Percentiles rank a stretch among this genome's conserved stretches.
phyloP scores from a whole-genome alignment of 2,329 filamentous ascomycete species.

The Colletotrichum viniferum region DNA sequence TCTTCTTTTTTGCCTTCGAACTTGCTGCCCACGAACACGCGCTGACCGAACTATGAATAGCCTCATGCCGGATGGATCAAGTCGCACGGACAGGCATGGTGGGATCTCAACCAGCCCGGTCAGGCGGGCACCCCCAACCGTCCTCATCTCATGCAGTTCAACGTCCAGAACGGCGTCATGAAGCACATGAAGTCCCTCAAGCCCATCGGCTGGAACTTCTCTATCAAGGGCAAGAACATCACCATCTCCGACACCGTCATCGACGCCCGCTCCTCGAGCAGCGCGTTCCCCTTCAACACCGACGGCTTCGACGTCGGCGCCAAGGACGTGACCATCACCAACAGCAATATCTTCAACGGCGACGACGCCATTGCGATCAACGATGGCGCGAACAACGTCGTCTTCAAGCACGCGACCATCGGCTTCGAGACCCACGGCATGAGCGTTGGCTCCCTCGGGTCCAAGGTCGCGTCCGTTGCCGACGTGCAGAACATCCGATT shows the following conservation, averaged over 20 bases:
- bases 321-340: constrained; percentile 31
- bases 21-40: not conserved
- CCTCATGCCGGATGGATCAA: constrained; percentile 44
- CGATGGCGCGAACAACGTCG: constrained; percentile 39
- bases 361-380: constrained; percentile 47
- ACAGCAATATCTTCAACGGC: constrained; percentile 42
- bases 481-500: constrained; percentile 43
- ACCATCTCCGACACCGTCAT: constrained; percentile 42
- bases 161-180: constrained; percentile 37
- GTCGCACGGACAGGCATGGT: constrained; percentile 49
- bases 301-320: constrained; percentile 37
- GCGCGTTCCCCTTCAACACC: constrained; percentile 46
- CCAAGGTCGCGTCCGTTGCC: constrained; percentile 32
- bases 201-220: constrained; percentile 47
- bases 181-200: constrained; percentile 45
- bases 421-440: constrained; percentile 48
- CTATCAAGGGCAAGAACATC: constrained; percentile 42
- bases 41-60: constrained; percentile 1
- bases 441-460: constrained; percentile 46
- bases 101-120: constrained; percentile 44
- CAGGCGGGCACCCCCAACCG: constrained; percentile 40
- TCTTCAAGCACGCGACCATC: constrained; percentile 42
- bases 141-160: constrained; percentile 44
- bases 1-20: not conserved
- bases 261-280: constrained; percentile 38